Percentiles rank a stretch among this genome's conserved stretches.
These are phyloP conservation scores for Talaromyces atroroseus DNA, from an alignment of 2,329 filamentous ascomycete genomes.

Conservation along the genomic window DNA sequence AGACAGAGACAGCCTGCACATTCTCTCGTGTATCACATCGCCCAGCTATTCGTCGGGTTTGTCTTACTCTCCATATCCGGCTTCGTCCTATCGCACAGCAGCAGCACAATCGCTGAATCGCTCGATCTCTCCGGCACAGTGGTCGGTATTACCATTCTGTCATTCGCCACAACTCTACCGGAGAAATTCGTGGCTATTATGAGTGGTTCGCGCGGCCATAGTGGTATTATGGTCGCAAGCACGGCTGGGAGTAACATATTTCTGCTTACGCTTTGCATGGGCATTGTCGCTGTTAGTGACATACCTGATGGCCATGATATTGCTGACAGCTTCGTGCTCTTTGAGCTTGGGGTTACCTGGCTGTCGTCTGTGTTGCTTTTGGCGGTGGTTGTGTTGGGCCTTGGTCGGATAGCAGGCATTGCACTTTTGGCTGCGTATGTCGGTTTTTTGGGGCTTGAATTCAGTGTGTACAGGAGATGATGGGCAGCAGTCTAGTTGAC, in stretches of 20 bases:
- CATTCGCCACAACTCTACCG: slow-evolving; percentile 50
- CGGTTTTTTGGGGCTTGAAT: slow-evolving; percentile 31
- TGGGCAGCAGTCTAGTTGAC: no score
- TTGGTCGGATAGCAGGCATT: slow-evolving; percentile 19
- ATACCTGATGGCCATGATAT: neutral
- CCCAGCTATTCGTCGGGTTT: slow-evolving; percentile 42
- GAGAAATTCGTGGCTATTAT: slow-evolving; percentile 50
- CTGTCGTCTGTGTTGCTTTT: slow-evolving; percentile 8
- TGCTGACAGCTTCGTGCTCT: slow-evolving; percentile 18
- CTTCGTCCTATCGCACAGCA: slow-evolving; percentile 46
- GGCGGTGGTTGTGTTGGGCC: neutral
- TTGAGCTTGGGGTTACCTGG: slow-evolving; percentile 19
- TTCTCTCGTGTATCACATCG: slow-evolving; percentile 34
- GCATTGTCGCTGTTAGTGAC: slow-evolving; percentile 20
- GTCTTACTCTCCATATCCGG: slow-evolving; percentile 42
- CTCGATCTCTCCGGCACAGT: slow-evolving; percentile 43
- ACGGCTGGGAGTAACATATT: slow-evolving; percentile 54
- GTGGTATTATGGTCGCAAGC: slow-evolving; percentile 49
- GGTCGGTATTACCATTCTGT: slow-evolving; percentile 45
- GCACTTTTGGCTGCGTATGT: slow-evolving; percentile 29
- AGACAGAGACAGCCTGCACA: slow-evolving; percentile 11
- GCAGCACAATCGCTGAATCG: slow-evolving; percentile 36
- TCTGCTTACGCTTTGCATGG: slow-evolving; percentile 47
- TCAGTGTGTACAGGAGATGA: slow-evolving; percentile 19
- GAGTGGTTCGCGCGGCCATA: slow-evolving; percentile 43